Evolutionary conservation across 345 rosid genomes (phyloP), one percentile per base, ranked within the genome.

Genomic region (Citrus mangshanensis): DNA sequence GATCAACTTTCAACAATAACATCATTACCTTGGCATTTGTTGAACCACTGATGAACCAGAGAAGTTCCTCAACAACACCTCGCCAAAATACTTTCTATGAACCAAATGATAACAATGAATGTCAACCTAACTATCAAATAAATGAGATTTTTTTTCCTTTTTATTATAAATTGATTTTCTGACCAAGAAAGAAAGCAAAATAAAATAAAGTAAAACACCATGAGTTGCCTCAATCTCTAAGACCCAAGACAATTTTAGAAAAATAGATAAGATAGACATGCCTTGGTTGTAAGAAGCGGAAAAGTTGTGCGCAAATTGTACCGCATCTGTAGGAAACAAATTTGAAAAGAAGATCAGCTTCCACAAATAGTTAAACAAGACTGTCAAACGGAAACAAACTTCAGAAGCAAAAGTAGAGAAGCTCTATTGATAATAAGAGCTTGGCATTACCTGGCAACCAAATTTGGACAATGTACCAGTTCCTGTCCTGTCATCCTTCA

Each of bases 31-130:
- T 94, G 78, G 98, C 96, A 85, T 79, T 91, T 75, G 98, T 93
- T 77, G 99, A 97, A 73, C 99, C 99, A 76, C 98, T 97, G 67
- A 94, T 90, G 87, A 93, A 94, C 99, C 99, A 97, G 18, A 97
- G 84, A 82, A 97, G 96, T 84, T 97, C 99, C 82, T 94, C 99
- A 82, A 94, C 93, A 85, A 94, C 98, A 70, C 97, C 99, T 66
- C 97, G 89, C 99, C 99, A 97, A 79, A 94, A 97, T 54, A 97
- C 97, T 90, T 87, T 97, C 98, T 97, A 72, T 72, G 81, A 77
- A 87, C 75, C 77, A 83, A 80, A 82, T 46, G 58, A 68, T 19
- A 79, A 67, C 30, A 81, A 55, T 78, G 42, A 68, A 9, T 59
- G 78, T 76, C 73, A 83, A 51, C 69, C 28, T 77, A 76, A 35